A percentile compares a stretch with the other conserved stretches of the same genome.
phyloP scores from a whole-genome alignment of 306 rosid species.

The Gleditsia sinensis region DNA sequence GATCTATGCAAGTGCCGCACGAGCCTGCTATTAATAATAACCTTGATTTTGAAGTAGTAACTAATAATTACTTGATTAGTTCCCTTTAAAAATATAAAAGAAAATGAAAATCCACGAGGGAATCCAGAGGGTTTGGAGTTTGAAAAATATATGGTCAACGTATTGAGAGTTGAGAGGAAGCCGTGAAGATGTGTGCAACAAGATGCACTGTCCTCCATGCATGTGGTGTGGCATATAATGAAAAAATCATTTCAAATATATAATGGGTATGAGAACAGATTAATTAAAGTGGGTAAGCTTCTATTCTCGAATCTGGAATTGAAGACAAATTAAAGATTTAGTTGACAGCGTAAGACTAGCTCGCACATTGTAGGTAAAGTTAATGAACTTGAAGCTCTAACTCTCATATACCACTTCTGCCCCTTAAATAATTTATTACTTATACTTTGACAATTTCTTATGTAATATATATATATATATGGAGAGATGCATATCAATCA shows the following conservation, averaged over 20 bases:
- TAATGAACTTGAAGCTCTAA: neutral
- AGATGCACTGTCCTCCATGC: neutral
- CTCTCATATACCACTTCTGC: neutral
- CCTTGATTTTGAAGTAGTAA: neutral
- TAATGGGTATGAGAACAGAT: slow-evolving; percentile 1
- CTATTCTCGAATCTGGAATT: slow-evolving; percentile 60
- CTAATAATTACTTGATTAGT: neutral
- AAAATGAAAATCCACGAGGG: neutral
- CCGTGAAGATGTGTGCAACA: neutral
- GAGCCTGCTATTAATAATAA: neutral
- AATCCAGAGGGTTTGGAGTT: neutral
- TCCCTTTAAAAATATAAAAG: neutral
- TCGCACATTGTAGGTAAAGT: neutral
- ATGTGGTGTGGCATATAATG: neutral
- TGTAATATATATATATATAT: too few relatives aligned
- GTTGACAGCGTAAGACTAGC: slow-evolving; percentile 22
- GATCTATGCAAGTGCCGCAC: neutral
- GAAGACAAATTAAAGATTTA: slow-evolving; percentile 30
- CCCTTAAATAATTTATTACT: neutral
- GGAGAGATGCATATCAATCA: neutral
- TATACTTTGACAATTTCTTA: neutral
- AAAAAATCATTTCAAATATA: neutral
- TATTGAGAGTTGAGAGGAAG: neutral
- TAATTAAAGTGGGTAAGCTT: slow-evolving; percentile 43
- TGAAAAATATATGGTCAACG: neutral